Evolutionary conservation across 352 stramenopile species (phyloP), one percentile per base, ranked within the genome.

Genomic region (Phytophthora pluvialis): DNA sequence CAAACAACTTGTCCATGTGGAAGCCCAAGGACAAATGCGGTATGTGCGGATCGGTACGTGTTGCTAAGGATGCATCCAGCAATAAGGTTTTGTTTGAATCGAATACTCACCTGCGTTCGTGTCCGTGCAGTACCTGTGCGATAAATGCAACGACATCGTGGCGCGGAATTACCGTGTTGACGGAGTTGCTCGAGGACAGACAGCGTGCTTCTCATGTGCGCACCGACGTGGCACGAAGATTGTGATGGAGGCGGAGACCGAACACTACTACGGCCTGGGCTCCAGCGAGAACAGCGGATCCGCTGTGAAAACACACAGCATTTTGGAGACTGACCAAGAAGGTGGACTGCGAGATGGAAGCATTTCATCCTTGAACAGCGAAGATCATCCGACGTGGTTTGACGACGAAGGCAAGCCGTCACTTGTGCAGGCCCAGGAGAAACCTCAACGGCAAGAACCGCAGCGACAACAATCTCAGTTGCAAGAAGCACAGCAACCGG

Each of bases 21-120:
- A 84, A 76, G 32, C 50, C 57, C 49, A 88, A 86, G 55, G 73
- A 78, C 15, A 84, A 80, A 39, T 91, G 83, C 42, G 44, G 74
- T 26, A 79, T 88, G 47, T 91, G 83, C 57, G 73, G 67, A 67
- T 83, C 80, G 49, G 83, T 91, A 86, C 47, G 80, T 88, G 7
- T 13, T 32, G 11, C 5, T 28, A 9, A 25, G 3, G 35, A 40
- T 40, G 15, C 15, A 48, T 21, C 21, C 21, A 21, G 21, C 21
- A 21, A 21, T 1, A 21, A 21, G 21, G 21, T 21, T 21, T n/a
- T 21, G 21, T 21, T 21, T 21, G 21, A 21, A 21, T 21, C 21
- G 21, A 21, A 2, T 67, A 36, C 15, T 39, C 13, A 40, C 29
- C 15, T 43, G 35, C 16, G 29, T 21, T 43, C 13, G 46, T 59